Percentiles rank a stretch among this genome's conserved stretches.
Conservation (phyloP, 1,284 basidiomycete species). For the Melampsora larici-populina region DNA sequence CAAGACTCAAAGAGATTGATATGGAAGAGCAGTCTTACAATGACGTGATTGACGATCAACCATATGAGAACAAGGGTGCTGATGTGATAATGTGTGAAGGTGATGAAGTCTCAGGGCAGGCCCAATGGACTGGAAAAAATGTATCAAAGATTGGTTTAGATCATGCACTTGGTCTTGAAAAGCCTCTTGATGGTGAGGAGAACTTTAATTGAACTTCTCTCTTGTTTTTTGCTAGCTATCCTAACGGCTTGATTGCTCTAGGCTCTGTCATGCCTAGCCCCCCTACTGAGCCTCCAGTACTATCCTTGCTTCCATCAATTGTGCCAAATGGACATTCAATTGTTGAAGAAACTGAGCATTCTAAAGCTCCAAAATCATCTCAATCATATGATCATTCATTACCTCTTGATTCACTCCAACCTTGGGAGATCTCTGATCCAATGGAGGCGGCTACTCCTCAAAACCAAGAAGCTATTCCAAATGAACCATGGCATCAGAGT, state of each 20-base stretch:
- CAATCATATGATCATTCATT: too few species aligned
- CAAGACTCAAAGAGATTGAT: background rate
- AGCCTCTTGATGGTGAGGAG: background rate
- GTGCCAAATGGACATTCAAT: background rate
- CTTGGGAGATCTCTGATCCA: background rate
- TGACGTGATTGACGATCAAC: background rate
- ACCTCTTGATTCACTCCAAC: background rate
- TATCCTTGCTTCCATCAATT: background rate
- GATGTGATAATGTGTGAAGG: background rate
- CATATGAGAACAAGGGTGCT: background rate
- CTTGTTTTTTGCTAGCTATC: background rate
- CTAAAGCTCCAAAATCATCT: too few species aligned
- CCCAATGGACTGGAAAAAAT: background rate
- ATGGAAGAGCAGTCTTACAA: background rate
- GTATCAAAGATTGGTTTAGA: background rate
- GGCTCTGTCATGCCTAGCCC: background rate
- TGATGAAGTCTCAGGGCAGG: background rate
- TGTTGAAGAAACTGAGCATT: too few species aligned
- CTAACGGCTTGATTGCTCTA: background rate
- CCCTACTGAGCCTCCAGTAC: background rate
- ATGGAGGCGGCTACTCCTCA: background rate
- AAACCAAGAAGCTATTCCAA: too few species aligned
- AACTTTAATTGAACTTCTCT: background rate
- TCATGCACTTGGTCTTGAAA: background rate
- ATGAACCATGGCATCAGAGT: too few species aligned